Base-by-base conservation (phyloP, 192 early-diverging fungal species). In the Coemansia sp. region DNA sequence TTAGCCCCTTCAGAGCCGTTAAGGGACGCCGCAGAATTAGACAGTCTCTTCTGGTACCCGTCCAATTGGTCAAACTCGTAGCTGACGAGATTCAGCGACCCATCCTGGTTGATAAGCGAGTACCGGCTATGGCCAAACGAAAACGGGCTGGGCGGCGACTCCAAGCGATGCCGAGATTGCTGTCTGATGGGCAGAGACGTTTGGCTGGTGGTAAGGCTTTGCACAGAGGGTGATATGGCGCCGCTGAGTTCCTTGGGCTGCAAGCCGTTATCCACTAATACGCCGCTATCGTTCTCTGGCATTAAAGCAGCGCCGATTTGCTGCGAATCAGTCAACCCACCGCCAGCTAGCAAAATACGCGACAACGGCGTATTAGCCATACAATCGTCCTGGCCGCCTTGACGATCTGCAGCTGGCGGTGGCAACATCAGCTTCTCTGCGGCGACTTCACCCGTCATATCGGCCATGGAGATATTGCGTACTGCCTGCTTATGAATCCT, bases 101-200 rank as follows among this genome's bases (percentile, higher is more conserved):
- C 80, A 58, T 82, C 80, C 52, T 73, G 71, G 65, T 82, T 82
- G 71, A 82, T 65, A 50, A 82, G 62, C 50, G 80, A 82, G 71
- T 68, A 82, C 9, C 80, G 68, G 55, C 80, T 82, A 59, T 82
- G 80, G 38, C 65, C 70, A 44, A 82, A 82, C 39, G 75, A 77
- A 47, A 82, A 82, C 44, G 71, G 71, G n/a, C 68, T 74, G 12
- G 75, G 49, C n/a, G 68, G 75, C 53, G 71, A 71, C 30, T 65
- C 64, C 15, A 63, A 20, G 20, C 30, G 20, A 35, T 47, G 8
- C 40, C 55, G 44, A 27, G 59, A 20, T 37, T 50, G 18, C 24
- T 62, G 39, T 9, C 47, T 27, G 10, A 43, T 35, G 0, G 65
- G 63, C 52, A 79, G 50, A 13, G 77, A 79, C 5, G 43, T 13